These are phyloP conservation scores for Saccharomycopsis fibuligera DNA, from an alignment of 805 yeast species.

Conservation along the genomic window DNA sequence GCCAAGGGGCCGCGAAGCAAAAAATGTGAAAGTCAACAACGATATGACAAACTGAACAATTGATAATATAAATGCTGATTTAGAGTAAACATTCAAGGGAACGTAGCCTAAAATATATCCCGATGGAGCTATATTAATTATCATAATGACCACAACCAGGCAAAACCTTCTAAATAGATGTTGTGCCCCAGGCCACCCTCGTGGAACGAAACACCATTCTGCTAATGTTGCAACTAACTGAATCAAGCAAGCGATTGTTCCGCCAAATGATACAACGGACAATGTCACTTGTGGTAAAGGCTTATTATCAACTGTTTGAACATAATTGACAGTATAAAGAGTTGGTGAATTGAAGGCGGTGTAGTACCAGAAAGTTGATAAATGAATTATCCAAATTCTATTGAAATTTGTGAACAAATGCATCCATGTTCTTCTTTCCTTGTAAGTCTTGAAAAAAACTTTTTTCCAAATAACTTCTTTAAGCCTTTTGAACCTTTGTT, in stretches of 20 bases:
- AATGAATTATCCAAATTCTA: conserved; percentile 96
- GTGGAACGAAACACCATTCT: conserved; percentile 95
- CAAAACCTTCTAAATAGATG: conserved; percentile 81
- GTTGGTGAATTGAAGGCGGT: conserved; percentile 88
- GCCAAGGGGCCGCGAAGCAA: conserved; percentile 91
- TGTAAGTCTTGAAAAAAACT: conserved; percentile 91
- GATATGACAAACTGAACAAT: conserved; percentile 88
- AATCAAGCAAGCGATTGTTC: conserved; percentile 73
- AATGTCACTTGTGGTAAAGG: conserved; percentile 86
- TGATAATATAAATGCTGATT: conserved; percentile 68
- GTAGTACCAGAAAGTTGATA: conserved; percentile 89
- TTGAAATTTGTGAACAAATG: conserved; percentile 91
- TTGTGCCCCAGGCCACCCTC: conserved; percentile 99
- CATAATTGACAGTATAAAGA: conserved; percentile 79
- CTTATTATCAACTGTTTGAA: conserved; percentile 72
- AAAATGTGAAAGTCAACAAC: conserved; percentile 69
- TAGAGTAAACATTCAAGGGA: conserved; percentile 57
- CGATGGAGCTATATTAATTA: conserved; percentile 75
- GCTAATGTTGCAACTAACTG: conserved; percentile 82
- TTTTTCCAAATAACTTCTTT: conserved; percentile 90
- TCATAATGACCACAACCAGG: conserved; percentile 61
- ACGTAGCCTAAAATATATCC: conserved; percentile 80
- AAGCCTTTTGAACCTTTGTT: conserved; percentile 79
- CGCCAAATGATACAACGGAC: conserved; percentile 91
- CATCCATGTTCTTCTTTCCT: conserved; percentile 95